Evolutionary conservation across 192 early-diverging fungal genomes (phyloP).

Genomic region (Coemansia asiatica): DNA sequence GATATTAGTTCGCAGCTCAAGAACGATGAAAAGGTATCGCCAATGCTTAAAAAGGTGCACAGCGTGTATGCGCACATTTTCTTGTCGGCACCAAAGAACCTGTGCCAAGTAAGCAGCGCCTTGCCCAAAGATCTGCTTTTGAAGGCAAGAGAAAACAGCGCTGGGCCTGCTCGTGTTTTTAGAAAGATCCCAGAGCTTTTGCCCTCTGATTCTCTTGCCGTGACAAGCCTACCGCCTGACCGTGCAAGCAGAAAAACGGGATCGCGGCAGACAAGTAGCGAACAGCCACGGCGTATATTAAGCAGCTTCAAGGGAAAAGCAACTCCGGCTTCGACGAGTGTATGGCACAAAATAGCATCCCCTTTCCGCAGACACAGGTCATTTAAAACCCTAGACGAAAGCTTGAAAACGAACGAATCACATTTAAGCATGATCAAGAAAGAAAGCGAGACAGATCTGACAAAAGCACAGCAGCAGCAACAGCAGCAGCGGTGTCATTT

Average conservation of each 20-base stretch:
- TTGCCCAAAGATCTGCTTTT: constrained; percentile 9
- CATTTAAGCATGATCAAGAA: neutral
- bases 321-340: neutral
- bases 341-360: constrained; percentile 4
- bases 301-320: neutral
- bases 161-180: constrained; percentile 17
- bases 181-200: neutral
- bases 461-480: neutral
- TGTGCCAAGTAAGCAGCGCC: constrained; percentile 13
- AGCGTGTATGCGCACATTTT: constrained; percentile 23
- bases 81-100: constrained; percentile 18
- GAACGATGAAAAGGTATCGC: constrained; percentile 5
- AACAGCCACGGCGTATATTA: neutral
- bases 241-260: neutral
- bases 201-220: neutral
- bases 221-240: neutral
- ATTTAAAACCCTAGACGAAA: neutral
- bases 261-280: neutral
- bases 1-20: constrained; percentile 5
- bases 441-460: neutral
- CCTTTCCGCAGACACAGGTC: constrained; percentile 7
- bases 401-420: neutral
- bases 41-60: constrained; percentile 16
- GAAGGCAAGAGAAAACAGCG: constrained; percentile 4
- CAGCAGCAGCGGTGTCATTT: neutral